A percentile compares a stretch with the other conserved stretches of the same genome.
phyloP scores from a whole-genome alignment of 73 alveolate genomes.

The Tetrahymena malaccensis region DNA sequence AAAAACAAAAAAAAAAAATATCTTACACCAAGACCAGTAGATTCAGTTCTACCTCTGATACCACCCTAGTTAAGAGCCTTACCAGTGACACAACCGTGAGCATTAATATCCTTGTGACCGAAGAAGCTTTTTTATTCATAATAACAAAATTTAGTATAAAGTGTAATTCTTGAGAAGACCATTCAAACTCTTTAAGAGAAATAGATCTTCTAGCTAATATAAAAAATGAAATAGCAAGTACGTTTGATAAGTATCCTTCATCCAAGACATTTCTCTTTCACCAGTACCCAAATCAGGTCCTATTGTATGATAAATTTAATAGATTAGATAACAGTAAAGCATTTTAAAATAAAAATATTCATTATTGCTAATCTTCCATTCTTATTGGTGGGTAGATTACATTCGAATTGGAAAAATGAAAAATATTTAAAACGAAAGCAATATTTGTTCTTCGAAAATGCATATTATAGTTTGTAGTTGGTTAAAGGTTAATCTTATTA shows the following conservation, averaged over 20 bases:
- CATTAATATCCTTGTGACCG: slow-evolving; percentile 70
- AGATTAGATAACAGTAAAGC: not conserved
- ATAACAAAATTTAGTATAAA: not conserved
- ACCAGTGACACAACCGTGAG: slow-evolving; percentile 76
- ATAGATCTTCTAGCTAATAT: not conserved
- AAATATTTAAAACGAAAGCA: not conserved
- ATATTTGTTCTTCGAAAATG: not conserved
- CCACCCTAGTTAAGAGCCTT: slow-evolving; percentile 74
- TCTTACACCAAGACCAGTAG: slow-evolving; percentile 67
- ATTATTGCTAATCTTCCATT: not conserved
- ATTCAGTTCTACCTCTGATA: slow-evolving; percentile 81
- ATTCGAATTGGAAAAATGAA: not conserved
- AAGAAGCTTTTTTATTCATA: not conserved
- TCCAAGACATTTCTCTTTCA: slow-evolving; percentile 78
- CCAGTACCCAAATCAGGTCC: slow-evolving; percentile 90
- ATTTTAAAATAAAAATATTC: not conserved
- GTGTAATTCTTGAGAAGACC: not conserved
- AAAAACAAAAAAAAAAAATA: not conserved
- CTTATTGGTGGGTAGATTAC: not conserved
- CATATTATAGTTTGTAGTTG: not conserved
- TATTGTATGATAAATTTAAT: not conserved
- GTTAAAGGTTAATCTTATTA: not conserved
- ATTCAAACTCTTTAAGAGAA: not conserved
- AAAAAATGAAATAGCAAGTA: not conserved
- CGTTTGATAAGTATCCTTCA: slow-evolving; percentile 64